Percentiles rank a stretch among this genome's conserved stretches.
Conservation (phyloP, 768 basidiomycete species). For the Lentinula detonsa region DNA sequence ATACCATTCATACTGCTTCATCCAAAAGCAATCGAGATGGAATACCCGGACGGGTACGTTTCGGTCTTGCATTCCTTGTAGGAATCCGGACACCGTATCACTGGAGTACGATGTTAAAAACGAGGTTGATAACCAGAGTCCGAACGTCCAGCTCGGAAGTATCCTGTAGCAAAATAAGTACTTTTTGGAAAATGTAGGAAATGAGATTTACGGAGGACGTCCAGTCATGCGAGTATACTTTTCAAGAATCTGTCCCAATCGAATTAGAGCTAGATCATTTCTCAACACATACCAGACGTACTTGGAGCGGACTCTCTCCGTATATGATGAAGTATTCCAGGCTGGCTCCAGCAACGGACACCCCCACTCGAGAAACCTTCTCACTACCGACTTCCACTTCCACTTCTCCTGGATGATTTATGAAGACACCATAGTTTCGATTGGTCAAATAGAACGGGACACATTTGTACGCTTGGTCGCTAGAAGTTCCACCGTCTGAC, state of each 20-base stretch:
- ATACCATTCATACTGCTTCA: slow-evolving; percentile 65
- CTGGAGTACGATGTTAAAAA: slow-evolving; percentile 69
- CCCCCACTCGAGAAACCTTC: slow-evolving; percentile 51
- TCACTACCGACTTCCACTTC: slow-evolving; percentile 70
- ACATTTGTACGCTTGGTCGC: slow-evolving; percentile 62
- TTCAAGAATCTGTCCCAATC: slow-evolving; percentile 43
- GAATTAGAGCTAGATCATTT: background rate
- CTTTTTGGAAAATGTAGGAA: slow-evolving; percentile 13
- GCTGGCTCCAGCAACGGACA: slow-evolving; percentile 54
- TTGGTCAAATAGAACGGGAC: slow-evolving; percentile 68
- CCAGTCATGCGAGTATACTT: slow-evolving; percentile 58
- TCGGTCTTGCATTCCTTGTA: slow-evolving; percentile 65
- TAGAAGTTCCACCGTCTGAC: slow-evolving; percentile 64
- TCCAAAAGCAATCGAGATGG: slow-evolving; percentile 76
- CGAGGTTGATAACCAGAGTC: slow-evolving; percentile 73
- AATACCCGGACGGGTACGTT: slow-evolving; percentile 63
- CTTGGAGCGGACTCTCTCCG: slow-evolving; percentile 60
- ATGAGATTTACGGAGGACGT: slow-evolving; percentile 42
- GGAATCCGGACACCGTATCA: slow-evolving; percentile 62
- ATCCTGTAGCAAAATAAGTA: slow-evolving; percentile 32
- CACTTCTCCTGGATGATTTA: slow-evolving; percentile 72
- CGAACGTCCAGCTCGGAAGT: slow-evolving; percentile 69
- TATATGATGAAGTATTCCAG: slow-evolving; percentile 72
- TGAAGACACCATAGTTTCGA: slow-evolving; percentile 68
- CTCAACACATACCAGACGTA: slow-evolving; percentile 19